A percentile compares a stretch with the other conserved stretches of the same genome.
These are phyloP conservation scores for Daldinia vernicosa DNA, from an alignment of 495 filamentous ascomycete species.

Conservation along the genomic window DNA sequence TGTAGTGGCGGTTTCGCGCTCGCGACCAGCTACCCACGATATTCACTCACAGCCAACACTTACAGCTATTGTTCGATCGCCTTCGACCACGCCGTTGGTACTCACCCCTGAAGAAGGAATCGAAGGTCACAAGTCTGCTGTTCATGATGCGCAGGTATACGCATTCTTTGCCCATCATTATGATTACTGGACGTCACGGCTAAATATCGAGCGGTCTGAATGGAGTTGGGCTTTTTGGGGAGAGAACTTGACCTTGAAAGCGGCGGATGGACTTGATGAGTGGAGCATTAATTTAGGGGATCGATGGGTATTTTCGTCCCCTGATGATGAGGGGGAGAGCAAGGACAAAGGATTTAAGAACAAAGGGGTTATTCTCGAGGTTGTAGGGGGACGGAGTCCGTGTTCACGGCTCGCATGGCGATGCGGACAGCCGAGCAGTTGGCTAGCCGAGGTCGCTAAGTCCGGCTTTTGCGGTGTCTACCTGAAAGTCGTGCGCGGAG, in stretches of 20 bases:
- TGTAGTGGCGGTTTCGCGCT: background rate
- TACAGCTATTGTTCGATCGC: background rate
- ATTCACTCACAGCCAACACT: background rate
- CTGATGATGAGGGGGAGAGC: background rate
- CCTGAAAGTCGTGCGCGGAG: background rate
- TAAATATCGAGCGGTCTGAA: background rate
- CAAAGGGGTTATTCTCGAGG: background rate
- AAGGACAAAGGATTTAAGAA: background rate
- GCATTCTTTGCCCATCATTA: background rate
- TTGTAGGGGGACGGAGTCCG: background rate
- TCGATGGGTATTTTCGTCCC: background rate
- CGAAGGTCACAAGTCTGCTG: background rate
- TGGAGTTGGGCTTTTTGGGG: background rate
- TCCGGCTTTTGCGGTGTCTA: constrained; percentile 1
- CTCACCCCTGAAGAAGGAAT: background rate
- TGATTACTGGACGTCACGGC: background rate
- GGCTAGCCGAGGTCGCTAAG: background rate
- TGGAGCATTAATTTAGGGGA: background rate
- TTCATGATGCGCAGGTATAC: background rate
- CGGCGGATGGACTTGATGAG: background rate
- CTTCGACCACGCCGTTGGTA: background rate
- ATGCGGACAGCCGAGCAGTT: background rate
- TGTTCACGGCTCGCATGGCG: background rate
- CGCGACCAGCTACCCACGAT: background rate
- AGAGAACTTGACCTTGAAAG: background rate